phyloP scores from a whole-genome alignment of 164 flowering plant species.

The Stephania yunnanensis region DNA sequence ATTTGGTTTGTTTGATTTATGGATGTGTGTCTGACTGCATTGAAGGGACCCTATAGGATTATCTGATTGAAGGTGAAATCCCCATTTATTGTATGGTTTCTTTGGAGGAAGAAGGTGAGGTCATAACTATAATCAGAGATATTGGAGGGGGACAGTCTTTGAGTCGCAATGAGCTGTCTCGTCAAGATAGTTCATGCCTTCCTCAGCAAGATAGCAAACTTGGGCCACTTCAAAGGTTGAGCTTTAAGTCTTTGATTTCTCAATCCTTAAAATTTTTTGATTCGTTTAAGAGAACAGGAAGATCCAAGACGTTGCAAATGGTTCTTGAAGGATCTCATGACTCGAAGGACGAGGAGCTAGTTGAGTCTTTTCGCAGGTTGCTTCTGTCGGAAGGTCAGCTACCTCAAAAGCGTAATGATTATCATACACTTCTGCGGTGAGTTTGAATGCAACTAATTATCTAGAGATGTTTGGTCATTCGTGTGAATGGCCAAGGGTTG shows the following conservation, averaged over 20 bases:
- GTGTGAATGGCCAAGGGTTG: not conserved
- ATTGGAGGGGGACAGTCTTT: conserved; percentile 3
- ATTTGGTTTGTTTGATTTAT: not conserved
- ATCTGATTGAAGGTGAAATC: not conserved
- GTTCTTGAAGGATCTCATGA: conserved; percentile 36
- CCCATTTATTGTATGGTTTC: conserved; percentile 10
- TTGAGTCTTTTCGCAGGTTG: conserved; percentile 40
- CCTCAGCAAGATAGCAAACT: conserved; percentile 10
- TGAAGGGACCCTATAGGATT: not conserved
- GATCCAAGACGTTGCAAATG: conserved; percentile 26
- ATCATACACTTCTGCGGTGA: conserved; percentile 66
- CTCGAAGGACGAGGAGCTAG: conserved; percentile 41
- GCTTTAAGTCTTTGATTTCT: conserved; percentile 12
- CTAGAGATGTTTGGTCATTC: not conserved
- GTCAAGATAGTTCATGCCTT: not conserved
- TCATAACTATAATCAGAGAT: conserved; percentile 5
- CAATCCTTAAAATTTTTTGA: conserved; percentile 10
- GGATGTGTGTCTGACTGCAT: not conserved
- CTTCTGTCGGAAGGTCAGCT: conserved; percentile 37
- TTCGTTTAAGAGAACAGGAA: conserved; percentile 25
- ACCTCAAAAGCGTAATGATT: conserved; percentile 36
- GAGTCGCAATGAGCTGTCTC: not conserved
- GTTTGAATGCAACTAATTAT: not conserved
- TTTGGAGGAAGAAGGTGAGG: not conserved
- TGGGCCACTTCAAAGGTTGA: conserved; percentile 11